Base-by-base conservation (phyloP, 1,284 basidiomycete genomes). In the Sporisorium scitamineum region DNA sequence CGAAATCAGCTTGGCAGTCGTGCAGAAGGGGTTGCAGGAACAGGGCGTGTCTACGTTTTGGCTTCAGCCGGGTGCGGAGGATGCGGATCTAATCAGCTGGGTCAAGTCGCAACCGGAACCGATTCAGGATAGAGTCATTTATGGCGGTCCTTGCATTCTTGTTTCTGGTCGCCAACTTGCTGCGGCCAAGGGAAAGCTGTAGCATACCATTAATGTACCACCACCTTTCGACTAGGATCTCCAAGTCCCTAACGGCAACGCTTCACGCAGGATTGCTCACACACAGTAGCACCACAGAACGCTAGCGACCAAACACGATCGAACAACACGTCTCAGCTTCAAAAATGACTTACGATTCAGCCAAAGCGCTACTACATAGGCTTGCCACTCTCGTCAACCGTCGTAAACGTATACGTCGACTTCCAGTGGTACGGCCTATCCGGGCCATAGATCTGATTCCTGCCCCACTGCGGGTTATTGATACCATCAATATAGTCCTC, bases 81-180 rank as follows among this genome's bases (percentile, higher is more conserved):
- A 81, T 47, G 70, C 70, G 3, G 76, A 80, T 13, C 62, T 82
- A 8, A 66, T 78, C 48, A 64, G 62, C 44, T 84, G 82, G 80
- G 61, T 84, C 41, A 66, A 68, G 20, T 66, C 69, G 10, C 79
- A 80, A 31, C 73, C 80, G 2, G 57, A 69, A 2, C 45, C 68
- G 1, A 42, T 81, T n/a, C 75, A 84, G 59, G 57, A 76, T 9
- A 60, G 70, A 13, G 70, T 85, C 54, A 75, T 85, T 50, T 79
- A 68, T 45, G 80, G 82, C 10, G 83, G 83, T 1, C 77, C 81
- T 0, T 85, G 83, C 58, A 83, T 85, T 44, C 70, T 85, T 27
- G 79, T 83, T 18, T 68, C 78, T 29, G 83, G 83, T 50, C 77
- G 71, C 9, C 66, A 71, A 50, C 67, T 81, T 18, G 82, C 80